These are phyloP conservation scores for Aquanectria penicillioides DNA, from an alignment of 2,329 filamentous ascomycete species.

Conservation along the genomic window DNA sequence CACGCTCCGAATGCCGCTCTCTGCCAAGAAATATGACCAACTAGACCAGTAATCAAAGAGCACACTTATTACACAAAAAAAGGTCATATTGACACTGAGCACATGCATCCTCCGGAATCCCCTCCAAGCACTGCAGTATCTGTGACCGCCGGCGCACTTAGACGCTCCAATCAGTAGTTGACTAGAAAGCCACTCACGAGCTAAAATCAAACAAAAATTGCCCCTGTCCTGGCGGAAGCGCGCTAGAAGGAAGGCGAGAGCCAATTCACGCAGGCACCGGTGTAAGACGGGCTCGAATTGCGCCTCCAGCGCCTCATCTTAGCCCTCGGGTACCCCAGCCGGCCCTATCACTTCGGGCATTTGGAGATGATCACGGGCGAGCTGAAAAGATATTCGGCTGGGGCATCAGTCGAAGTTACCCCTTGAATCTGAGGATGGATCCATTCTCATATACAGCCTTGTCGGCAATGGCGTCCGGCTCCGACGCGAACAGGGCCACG, in stretches of 20 bases:
- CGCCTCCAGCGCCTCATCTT: not conserved
- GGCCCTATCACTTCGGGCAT: not conserved
- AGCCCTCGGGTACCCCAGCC: slow-evolving; percentile 1
- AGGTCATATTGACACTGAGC: not conserved
- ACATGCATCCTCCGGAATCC: not conserved
- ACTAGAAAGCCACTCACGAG: slow-evolving; percentile 3
- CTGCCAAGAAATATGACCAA: not conserved
- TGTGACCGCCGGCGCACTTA: not conserved
- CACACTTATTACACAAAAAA: not conserved
- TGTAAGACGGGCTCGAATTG: slow-evolving; percentile 3
- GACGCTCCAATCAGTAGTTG: not conserved
- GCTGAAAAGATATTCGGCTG: not conserved
- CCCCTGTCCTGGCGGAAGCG: not conserved
- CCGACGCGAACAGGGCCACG: not conserved
- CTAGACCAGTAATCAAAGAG: not conserved
- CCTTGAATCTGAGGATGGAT: not conserved
- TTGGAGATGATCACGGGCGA: not conserved
- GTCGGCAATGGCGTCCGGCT: not conserved
- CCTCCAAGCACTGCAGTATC: not conserved
- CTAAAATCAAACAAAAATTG: not conserved
- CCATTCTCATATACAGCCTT: not conserved
- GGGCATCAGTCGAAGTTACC: not conserved
- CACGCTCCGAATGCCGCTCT: not conserved
- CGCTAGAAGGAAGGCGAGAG: not conserved
- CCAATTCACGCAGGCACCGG: not conserved